A percentile compares a stretch with the other conserved stretches of the same genome.
Conservation (phyloP, 257 asterid genomes). For the Salvia splendens region DNA sequence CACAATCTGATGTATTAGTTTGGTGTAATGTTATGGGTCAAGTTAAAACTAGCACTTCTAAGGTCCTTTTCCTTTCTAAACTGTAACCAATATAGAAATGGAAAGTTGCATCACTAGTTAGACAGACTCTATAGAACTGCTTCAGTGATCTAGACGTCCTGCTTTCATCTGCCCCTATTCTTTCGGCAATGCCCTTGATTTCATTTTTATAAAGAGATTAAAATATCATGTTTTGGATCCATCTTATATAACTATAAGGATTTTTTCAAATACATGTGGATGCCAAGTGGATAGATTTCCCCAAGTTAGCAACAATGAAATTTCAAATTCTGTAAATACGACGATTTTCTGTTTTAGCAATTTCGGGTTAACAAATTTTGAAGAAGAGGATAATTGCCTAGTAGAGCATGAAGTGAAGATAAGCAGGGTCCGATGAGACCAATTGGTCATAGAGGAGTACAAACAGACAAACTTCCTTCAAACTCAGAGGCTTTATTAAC, state of each 20-base stretch:
- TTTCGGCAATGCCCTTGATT: neutral
- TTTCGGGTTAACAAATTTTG: too few species aligned
- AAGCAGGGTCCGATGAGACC: too few species aligned
- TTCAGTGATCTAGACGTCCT: neutral
- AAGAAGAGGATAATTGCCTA: too few species aligned
- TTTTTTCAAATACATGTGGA: neutral
- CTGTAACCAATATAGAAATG: neutral
- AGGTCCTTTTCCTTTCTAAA: neutral
- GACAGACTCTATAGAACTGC: neutral
- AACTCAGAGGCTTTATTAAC: too few species aligned
- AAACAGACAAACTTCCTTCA: too few species aligned
- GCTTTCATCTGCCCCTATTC: neutral
- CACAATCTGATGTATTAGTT: neutral
- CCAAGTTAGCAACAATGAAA: too few species aligned
- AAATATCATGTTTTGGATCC: neutral
- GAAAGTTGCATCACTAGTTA: too few species aligned
- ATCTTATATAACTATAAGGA: neutral
- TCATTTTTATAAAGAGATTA: neutral
- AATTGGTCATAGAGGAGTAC: too few species aligned
- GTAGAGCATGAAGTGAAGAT: too few species aligned
- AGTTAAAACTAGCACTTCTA: neutral
- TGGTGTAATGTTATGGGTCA: slow-evolving; percentile 3
- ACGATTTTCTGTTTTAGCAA: too few species aligned
- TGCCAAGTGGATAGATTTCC: too few species aligned
- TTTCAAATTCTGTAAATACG: too few species aligned